Conservation (phyloP, 192 early-diverging fungal genomes). For the Irineochytrium annulatum region DNA sequence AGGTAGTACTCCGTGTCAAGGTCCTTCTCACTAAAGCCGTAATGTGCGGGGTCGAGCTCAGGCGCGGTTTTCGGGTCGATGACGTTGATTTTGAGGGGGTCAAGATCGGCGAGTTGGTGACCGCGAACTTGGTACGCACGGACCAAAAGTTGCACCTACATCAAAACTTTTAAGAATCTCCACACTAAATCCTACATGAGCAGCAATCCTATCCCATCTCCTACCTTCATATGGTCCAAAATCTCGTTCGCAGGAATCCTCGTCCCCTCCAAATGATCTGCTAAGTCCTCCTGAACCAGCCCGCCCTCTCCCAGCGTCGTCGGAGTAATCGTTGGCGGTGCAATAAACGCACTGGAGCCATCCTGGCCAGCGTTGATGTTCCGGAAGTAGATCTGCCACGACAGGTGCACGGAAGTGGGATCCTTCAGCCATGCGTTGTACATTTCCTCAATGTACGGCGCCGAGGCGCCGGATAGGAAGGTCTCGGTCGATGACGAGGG, state of each 20-base stretch:
- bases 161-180: too few relatives aligned
- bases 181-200: too few relatives aligned
- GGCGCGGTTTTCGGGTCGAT: slow-evolving; percentile 59
- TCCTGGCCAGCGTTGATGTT: slow-evolving; percentile 41
- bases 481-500: slow-evolving; percentile 10
- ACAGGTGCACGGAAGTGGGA: slow-evolving; percentile 85
- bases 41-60: slow-evolving; percentile 82
- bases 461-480: slow-evolving; percentile 83
- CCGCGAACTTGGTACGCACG: slow-evolving; percentile 93
- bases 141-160: slow-evolving; percentile 92
- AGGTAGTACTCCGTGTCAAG: slow-evolving; percentile 87
- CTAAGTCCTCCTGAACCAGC: slow-evolving; percentile 22
- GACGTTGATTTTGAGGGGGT: slow-evolving; percentile 83
- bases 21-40: slow-evolving; percentile 92
- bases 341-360: slow-evolving; percentile 55
- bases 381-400: slow-evolving; percentile 96
- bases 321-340: slow-evolving; percentile 77
- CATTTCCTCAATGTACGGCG: slow-evolving; percentile 92
- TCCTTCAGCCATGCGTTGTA: slow-evolving; percentile 89
- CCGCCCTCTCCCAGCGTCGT: slow-evolving; percentile 17
- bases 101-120: slow-evolving; percentile 91
- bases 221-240: slow-evolving; percentile 97
- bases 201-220: too few relatives aligned
- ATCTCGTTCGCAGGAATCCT: slow-evolving; percentile 63
- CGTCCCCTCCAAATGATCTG: slow-evolving; percentile 39